Evolutionary conservation across 495 filamentous ascomycete species (phyloP), one percentile per base, ranked within the genome.

Genomic region (Tricharina praecox): DNA sequence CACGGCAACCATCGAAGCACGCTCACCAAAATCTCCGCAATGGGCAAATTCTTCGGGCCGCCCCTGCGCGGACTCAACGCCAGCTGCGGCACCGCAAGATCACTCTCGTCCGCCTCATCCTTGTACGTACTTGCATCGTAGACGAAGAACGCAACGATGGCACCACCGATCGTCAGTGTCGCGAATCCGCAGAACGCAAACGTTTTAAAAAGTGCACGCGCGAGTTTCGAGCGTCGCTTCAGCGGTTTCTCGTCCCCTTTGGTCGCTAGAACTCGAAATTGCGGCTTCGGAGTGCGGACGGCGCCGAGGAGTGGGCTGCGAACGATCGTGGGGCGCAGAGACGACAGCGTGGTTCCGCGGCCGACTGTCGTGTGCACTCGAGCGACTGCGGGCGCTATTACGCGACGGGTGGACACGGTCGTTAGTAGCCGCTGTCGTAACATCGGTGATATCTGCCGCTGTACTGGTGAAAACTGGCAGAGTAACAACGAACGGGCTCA

Each of bases 41-140:
- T 93, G 0, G 88, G 90, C 7, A 99, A 67, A 56, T 96, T 95
- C 68, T 99, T 99, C 0, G 90, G 92, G 0, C 92, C 92, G 24
- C 92, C 92, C 18, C 73, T 74, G 41, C 77, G 74, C 0, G 92
- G 92, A 36, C 76, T 73, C 23, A 99, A 66, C 0, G 92, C 92
- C 18, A 81, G 61, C 53, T 85, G 73, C 0, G 90, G 84, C 7
- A 99, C 79, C 37, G 77, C 73, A 52, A 94, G 75, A 53, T 95
- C 88, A 48, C 67, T 67, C 37, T 70, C 71, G 13, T 63, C 71
- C 0, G 72, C 63, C 39, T 74, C 66, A 49, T 82, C 77, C 36
- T 75, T 75, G 64, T 96, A 96, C 9, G 92, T 96, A 38, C 76
- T 81, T 13, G 85, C 78, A 70, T 99, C 92, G 64, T 94, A 99